A percentile compares a stretch with the other conserved stretches of the same genome.
Evolutionary conservation across 768 basidiomycete genomes (phyloP).

Genomic region (Amanita jacksonii): DNA sequence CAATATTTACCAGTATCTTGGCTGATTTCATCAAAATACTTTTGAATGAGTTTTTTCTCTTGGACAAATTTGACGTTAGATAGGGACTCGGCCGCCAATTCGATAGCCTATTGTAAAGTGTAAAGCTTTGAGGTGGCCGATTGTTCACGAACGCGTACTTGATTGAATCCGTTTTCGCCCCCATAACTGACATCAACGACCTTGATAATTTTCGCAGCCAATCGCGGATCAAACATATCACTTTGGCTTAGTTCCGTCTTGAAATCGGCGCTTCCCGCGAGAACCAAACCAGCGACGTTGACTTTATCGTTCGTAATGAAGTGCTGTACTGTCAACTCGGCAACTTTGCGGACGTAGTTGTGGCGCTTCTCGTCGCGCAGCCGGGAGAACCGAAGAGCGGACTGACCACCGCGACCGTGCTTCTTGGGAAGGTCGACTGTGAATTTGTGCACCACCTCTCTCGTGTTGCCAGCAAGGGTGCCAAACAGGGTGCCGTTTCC

Average conservation of each 20-base stretch:
- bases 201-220: constrained; percentile 91
- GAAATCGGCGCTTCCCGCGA: constrained; percentile 97
- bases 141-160: constrained; percentile 41
- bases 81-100: constrained; percentile 90
- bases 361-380: constrained; percentile 98
- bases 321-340: constrained; percentile 93
- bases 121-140: neutral
- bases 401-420: constrained; percentile 99
- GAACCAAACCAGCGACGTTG: constrained; percentile 91
- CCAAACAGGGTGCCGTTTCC: constrained; percentile 97
- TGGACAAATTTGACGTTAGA: constrained; percentile 99
- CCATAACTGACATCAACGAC: constrained; percentile 98
- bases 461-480: constrained; percentile 91
- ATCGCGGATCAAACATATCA: constrained; percentile 89
- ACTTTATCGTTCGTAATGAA: constrained; percentile 98
- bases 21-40: constrained; percentile 98
- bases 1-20: constrained; percentile 95
- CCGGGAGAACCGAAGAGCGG: constrained; percentile 98
- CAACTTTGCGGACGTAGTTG: constrained; percentile 99
- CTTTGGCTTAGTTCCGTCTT: constrained; percentile 95
- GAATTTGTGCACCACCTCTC: constrained; percentile 96
- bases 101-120: constrained; percentile 63
- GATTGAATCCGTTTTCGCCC: constrained; percentile 98
- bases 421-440: constrained; percentile 99
- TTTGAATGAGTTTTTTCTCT: constrained; percentile 96